Evolutionary conservation across 179 eudicot genomes (phyloP), one percentile per base, ranked within the genome.

Genomic region (Pouteria campechiana): DNA sequence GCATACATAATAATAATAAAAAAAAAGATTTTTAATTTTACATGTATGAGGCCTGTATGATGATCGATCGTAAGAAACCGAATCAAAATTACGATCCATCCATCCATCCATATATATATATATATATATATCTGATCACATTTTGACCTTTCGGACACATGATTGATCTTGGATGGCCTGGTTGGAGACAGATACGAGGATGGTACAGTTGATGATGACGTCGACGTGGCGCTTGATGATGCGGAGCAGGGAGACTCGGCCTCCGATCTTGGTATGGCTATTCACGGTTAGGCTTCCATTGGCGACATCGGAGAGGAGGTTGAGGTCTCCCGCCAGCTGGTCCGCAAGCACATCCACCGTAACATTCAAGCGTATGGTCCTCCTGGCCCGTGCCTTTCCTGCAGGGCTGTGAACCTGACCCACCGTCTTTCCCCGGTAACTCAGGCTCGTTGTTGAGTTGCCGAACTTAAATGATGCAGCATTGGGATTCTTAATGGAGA

Each of bases 401-500:
- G 65, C 27, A 7, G 71, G 68, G 3, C 67, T 65, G 2, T 46
- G 38, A 3, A 68, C 72, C 45, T 65, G 61, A 7, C 76, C 76
- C 3, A 70, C 27, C 29, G 32, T 18, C 8, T 15, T 18, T 2
- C 57, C 71, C 6, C 35, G 41, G 24, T 50, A 70, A 55, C 10
- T 59, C 3, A 70, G 32, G 15, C 29, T 28, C 37, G 75, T 51
- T 3, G 67, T 70, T 7, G 70, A 55, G 58, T 64, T 60, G 0
- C 24, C 54, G 56, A 54, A 70, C 52, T 38, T 55, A 41, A 70
- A 60, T 15, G 70, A 46, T 3, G 70, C 70, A 12, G 14, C 60
- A 32, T 64, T 70, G 2, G 70, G 75, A 15, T 70, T 70, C 57
- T 64, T 64, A 31, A 70, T 64, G 11, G 75, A 54, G n/a, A 70